Conservation (phyloP, 805 yeast genomes). For the Ogataea pilisensis region DNA sequence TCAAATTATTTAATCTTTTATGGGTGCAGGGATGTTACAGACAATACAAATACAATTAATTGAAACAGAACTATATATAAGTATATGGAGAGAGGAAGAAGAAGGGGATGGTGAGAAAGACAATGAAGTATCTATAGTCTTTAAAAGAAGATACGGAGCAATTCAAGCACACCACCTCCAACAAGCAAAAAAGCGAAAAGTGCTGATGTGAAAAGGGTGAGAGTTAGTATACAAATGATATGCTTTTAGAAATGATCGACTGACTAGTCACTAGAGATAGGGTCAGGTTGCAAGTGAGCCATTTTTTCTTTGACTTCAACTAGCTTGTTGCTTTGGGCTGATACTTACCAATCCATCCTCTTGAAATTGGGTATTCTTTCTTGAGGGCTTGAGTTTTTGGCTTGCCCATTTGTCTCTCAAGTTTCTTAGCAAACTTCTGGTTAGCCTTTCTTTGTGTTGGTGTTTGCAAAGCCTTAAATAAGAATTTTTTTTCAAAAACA, state of each 20-base stretch:
- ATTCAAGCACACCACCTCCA: slow-evolving; percentile 80
- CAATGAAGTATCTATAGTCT: background rate
- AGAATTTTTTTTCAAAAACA: no score
- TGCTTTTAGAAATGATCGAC: no score
- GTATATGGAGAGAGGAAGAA: background rate
- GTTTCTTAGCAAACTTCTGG: slow-evolving; percentile 70
- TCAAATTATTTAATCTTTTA: no score
- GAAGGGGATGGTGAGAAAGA: background rate
- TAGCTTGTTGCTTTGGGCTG: no score
- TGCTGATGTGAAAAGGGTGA: no score
- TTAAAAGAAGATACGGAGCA: slow-evolving; percentile 52
- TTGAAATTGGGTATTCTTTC: slow-evolving; percentile 51
- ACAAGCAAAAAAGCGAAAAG: slow-evolving; percentile 57
- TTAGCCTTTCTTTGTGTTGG: slow-evolving; percentile 88
- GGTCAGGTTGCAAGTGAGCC: no score
- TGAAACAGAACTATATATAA: background rate
- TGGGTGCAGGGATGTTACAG: background rate
- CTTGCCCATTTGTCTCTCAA: slow-evolving; percentile 73
- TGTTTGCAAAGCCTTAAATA: slow-evolving; percentile 62
- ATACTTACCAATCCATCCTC: slow-evolving; percentile 58
- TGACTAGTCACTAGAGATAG: no score
- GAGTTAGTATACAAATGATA: no score
- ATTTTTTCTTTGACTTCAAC: no score
- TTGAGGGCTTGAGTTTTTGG: slow-evolving; percentile 42
- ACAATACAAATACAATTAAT: slow-evolving; percentile 2